phyloP scores from a whole-genome alignment of 2,329 filamentous ascomycete species.

The Xylaria digitata region DNA sequence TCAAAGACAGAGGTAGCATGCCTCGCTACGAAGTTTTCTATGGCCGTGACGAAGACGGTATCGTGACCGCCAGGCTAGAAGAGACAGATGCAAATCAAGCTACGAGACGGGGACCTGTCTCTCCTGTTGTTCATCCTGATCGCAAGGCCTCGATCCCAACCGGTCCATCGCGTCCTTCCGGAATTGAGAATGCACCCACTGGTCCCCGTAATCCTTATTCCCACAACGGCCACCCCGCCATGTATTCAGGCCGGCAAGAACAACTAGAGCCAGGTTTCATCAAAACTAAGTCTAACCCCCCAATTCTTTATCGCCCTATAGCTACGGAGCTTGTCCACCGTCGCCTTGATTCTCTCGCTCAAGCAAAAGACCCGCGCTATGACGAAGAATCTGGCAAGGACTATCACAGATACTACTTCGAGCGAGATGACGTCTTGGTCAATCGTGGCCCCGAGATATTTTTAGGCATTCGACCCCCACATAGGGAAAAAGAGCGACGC shows the following conservation, averaged over 20 bases:
- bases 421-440: constrained; percentile 72
- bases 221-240: constrained; percentile 41
- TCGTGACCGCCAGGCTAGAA: constrained; percentile 66
- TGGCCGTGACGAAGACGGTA: constrained; percentile 64
- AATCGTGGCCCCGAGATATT: constrained; percentile 79
- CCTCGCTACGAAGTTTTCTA: constrained; percentile 81
- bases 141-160: constrained; percentile 47
- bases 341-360: constrained; percentile 69
- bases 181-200: constrained; percentile 51
- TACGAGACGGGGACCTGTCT: constrained; percentile 36
- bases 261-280: constrained; percentile 39
- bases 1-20: constrained; percentile 56
- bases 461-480: constrained; percentile 70
- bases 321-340: constrained; percentile 70
- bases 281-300: constrained; percentile 57
- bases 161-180: constrained; percentile 47
- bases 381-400: constrained; percentile 60
- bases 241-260: constrained; percentile 41
- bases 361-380: constrained; percentile 58
- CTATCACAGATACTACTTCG: constrained; percentile 79
- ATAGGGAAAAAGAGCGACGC: constrained; percentile 60
- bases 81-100: constrained; percentile 54
- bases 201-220: constrained; percentile 56
- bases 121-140: constrained; percentile 44
- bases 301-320: constrained; percentile 67